Conservation (phyloP, 345 rosid species). For the Cochlearia excelsa region DNA sequence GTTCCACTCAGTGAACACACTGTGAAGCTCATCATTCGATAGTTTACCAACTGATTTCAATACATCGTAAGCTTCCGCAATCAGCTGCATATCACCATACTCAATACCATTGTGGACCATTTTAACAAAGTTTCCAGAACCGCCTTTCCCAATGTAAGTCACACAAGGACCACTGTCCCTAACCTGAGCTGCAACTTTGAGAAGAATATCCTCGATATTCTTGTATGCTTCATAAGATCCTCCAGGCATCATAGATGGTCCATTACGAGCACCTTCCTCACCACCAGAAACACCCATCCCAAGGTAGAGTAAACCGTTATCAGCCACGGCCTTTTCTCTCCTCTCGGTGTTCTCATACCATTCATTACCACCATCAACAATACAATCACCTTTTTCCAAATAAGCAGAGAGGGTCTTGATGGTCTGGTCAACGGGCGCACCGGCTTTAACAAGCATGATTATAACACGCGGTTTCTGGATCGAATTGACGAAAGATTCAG, state of each 20-base stretch:
- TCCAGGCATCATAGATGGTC: neutral
- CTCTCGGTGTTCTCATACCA: neutral
- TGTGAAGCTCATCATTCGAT: neutral
- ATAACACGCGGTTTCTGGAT: neutral
- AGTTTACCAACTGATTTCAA: neutral
- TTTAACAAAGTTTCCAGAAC: neutral
- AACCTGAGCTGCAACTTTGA: neutral
- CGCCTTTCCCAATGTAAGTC: neutral
- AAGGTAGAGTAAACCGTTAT: neutral
- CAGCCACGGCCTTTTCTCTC: neutral
- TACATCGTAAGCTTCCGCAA: neutral
- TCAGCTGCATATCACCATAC: neutral
- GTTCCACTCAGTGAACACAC: neutral
- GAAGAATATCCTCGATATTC: neutral
- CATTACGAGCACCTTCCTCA: neutral
- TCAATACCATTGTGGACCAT: neutral
- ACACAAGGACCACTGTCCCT: neutral
- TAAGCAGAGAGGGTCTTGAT: neutral
- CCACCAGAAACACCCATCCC: neutral
- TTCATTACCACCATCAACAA: neutral
- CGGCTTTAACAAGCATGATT: neutral
- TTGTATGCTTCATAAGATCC: neutral
- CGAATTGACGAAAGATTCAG: neutral
- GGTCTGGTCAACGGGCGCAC: neutral
- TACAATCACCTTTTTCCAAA: neutral